Base-by-base conservation (phyloP, 2,329 filamentous ascomycete genomes). In the Rutstroemia sydowiana region DNA sequence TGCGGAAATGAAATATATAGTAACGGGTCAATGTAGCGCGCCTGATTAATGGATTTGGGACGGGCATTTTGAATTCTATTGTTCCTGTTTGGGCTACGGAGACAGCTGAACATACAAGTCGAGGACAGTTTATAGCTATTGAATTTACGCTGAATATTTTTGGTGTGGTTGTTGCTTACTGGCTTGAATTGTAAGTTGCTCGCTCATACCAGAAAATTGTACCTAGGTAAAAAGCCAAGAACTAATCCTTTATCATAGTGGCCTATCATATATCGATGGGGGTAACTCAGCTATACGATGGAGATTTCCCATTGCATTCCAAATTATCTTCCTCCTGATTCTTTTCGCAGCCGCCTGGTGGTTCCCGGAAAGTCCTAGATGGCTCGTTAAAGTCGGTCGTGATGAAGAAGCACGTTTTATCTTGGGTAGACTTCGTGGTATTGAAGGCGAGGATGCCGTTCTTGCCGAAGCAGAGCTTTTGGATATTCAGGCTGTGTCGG, bases 131-230 rank as follows among this genome's bases (percentile, higher is more conserved):
- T 56, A 79, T 88, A 52, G 81, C 82, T 9, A 81, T 86, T 49
- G 84, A 88, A 60, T 88, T 88, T 56, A 87, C 83, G 0, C 67
- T 87, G 8, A 88, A 88, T 62, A 87, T 87, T 55, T 81, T 86
- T 44, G 84, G 84, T 54, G 81, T 87, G 0, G 78, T 82, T 18
- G 71, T 82, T 32, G 69, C 76, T 3, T 86, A 86, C 57, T 84
- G 80, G 81, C 63, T 75, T 8, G 72, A 74, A 45, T 63, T 59
- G 59, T 60, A 58, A 48, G 56, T 36, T 23, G 10, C n/a, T 23
- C 10, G 31, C 39, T n/a, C 20, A 20, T 26, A 21, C 20, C 14
- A n/a, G n/a, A n/a, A n/a, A n/a, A n/a, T n/a, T n/a, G n/a, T n/a
- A n/a, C n/a, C n/a, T n/a, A n/a, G n/a, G 16, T 43, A 6, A n/a